Conservation (phyloP, 2,329 filamentous ascomycete genomes). For the Penicillium sp. region DNA sequence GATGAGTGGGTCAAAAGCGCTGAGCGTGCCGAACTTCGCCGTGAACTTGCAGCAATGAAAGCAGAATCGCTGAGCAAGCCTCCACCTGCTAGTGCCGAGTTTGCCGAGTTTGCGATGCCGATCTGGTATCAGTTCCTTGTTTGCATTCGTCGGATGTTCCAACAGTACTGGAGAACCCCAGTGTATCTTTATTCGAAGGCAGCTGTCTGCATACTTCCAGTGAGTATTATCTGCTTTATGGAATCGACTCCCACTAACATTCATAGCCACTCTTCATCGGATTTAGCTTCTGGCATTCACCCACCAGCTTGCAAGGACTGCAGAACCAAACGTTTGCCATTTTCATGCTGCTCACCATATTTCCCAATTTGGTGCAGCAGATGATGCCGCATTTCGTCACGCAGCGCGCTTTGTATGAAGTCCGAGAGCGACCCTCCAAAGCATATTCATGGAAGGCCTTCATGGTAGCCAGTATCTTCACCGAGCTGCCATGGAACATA, state of each 20-base stretch:
- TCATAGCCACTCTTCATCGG: constrained; percentile 70
- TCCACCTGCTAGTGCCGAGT: constrained; percentile 52
- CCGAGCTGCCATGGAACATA: constrained; percentile 68
- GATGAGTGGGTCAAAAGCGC: constrained; percentile 60
- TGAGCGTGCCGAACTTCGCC: constrained; percentile 58
- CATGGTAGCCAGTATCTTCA: constrained; percentile 68
- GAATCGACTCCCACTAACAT: not conserved
- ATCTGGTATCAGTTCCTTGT: constrained; percentile 66
- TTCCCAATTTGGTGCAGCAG: constrained; percentile 59
- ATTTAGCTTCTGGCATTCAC: constrained; percentile 74
- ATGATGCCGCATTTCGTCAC: constrained; percentile 62
- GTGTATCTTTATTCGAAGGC: constrained; percentile 84
- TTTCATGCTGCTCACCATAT: constrained; percentile 79
- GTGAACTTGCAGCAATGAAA: constrained; percentile 44
- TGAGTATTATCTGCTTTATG: constrained; percentile 54
- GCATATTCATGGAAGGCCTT: constrained; percentile 75
- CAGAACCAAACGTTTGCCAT: constrained; percentile 88
- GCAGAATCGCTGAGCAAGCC: constrained; percentile 32
- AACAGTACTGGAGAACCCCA: constrained; percentile 88
- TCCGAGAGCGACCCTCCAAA: constrained; percentile 64
- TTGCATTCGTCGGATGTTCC: constrained; percentile 73
- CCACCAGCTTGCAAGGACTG: constrained; percentile 74
- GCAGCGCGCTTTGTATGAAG: constrained; percentile 61
- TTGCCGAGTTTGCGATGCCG: constrained; percentile 77
- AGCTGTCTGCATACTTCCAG: constrained; percentile 64